Conservation (phyloP, 169 alveolate species). For the Eimeria nieschulzi region DNA sequence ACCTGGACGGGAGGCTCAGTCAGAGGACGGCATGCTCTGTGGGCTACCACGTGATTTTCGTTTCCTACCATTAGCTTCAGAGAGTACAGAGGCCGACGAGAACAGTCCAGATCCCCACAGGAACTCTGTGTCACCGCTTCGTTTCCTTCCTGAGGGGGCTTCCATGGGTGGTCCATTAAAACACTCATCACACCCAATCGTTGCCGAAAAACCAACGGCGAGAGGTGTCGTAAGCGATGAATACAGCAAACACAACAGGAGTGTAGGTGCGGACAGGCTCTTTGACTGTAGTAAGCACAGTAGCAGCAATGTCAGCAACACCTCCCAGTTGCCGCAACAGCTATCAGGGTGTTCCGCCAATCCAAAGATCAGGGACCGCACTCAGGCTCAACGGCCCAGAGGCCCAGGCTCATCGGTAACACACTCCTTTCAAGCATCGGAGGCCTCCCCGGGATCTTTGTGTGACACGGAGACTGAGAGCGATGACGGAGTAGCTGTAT, state of each 20-base stretch:
- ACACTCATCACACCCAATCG: neutral
- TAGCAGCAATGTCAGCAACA: neutral
- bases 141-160: slow-evolving; percentile 2
- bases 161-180: slow-evolving; percentile 38
- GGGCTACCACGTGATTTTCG: slow-evolving; percentile 36
- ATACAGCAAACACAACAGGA: neutral
- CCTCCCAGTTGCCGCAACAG: neutral
- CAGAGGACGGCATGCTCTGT: slow-evolving; percentile 32
- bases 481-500: slow-evolving; percentile 61
- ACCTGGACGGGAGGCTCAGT: slow-evolving; percentile 29
- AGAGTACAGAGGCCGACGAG: slow-evolving; percentile 65
- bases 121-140: neutral
- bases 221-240: slow-evolving; percentile 4
- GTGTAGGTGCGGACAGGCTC: neutral
- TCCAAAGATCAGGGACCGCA: neutral
- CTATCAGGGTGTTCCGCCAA: neutral
- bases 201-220: neutral
- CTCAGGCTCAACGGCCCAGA: neutral
- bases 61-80: slow-evolving; percentile 34
- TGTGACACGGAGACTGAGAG: slow-evolving; percentile 12
- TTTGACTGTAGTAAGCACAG: neutral
- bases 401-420: neutral
- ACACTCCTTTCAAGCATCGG: neutral
- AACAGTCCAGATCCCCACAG: slow-evolving; percentile 46
- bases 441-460: neutral